Evolutionary conservation across 2,329 filamentous ascomycete genomes (phyloP).

Genomic region (Aspergillus fijiensis): DNA sequence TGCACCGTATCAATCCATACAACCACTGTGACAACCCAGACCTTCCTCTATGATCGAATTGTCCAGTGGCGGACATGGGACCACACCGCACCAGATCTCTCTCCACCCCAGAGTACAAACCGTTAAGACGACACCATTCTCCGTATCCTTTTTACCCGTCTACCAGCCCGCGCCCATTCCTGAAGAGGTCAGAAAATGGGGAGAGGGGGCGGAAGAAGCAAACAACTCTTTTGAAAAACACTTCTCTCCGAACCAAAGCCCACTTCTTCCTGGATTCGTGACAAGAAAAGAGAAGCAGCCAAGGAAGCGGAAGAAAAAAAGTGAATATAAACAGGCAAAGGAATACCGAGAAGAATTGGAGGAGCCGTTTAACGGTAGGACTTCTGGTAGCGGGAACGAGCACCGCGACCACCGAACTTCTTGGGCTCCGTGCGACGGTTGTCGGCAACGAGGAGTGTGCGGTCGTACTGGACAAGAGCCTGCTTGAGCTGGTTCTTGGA

Average conservation of each 20-base stretch:
- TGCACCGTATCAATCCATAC: slow-evolving; percentile 22
- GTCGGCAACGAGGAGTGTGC: slow-evolving; percentile 96
- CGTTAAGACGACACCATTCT: slow-evolving; percentile 6
- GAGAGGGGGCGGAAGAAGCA: not conserved
- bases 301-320: not conserved
- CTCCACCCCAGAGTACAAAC: slow-evolving; percentile 7
- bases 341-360: slow-evolving; percentile 14
- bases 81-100: slow-evolving; percentile 15
- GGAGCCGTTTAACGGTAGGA: slow-evolving; percentile 83
- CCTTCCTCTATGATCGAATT: slow-evolving; percentile 18
- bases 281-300: slow-evolving; percentile 6
- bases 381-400: slow-evolving; percentile 96
- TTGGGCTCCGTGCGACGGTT: slow-evolving; percentile 99
- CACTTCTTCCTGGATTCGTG: slow-evolving; percentile 6
- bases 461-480: slow-evolving; percentile 91
- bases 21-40: slow-evolving; percentile 26
- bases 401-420: slow-evolving; percentile 83
- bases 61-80: slow-evolving; percentile 11
- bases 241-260: not conserved
- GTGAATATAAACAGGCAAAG: slow-evolving; percentile 9
- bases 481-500: slow-evolving; percentile 99
- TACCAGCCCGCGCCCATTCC: not conserved
- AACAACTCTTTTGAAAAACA: slow-evolving; percentile 13
- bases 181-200: not conserved
- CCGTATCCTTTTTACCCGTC: slow-evolving; percentile 7